These are phyloP conservation scores for Bryoerythrophyllum caledonicum DNA, from an alignment of 225 moss, liverwort and hornwort species.

Conservation along the genomic window DNA sequence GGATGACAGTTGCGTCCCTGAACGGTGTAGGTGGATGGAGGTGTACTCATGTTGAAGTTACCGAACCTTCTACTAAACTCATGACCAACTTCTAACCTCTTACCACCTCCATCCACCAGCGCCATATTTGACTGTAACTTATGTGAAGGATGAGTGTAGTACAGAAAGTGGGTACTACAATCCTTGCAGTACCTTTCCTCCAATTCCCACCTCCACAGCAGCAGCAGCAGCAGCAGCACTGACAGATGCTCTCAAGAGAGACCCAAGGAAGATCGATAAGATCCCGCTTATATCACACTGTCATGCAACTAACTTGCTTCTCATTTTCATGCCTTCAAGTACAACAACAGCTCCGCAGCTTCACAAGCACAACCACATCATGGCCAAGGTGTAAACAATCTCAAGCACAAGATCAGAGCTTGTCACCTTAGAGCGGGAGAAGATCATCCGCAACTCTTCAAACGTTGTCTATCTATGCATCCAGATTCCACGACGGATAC, in stretches of 20 bases:
- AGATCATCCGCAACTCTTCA: too few relatives aligned
- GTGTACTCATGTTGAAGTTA: too few relatives aligned
- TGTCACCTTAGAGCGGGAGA: too few relatives aligned
- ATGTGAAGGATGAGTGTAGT: background rate
- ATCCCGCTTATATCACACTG: slow-evolving; percentile 36
- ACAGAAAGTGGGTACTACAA: background rate
- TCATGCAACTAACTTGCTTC: slow-evolving; percentile 23
- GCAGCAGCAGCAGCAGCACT: slow-evolving; percentile 16
- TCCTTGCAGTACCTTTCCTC: background rate
- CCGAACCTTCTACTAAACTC: too few relatives aligned
- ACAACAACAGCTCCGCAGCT: slow-evolving; percentile 17
- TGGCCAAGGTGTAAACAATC: background rate
- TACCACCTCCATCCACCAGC: too few relatives aligned
- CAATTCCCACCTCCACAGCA: slow-evolving; percentile 18
- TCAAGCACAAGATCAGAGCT: too few relatives aligned
- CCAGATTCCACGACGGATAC: background rate
- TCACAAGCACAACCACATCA: slow-evolving; percentile 3
- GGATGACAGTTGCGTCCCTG: too few relatives aligned
- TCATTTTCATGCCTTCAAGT: slow-evolving; percentile 17
- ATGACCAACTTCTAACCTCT: too few relatives aligned
- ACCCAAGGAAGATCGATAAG: slow-evolving; percentile 51
- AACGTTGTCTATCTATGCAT: background rate
- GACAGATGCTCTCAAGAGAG: slow-evolving; percentile 53
- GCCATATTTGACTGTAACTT: too few relatives aligned
- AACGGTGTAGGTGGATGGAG: too few relatives aligned